Evolutionary conservation across 768 basidiomycete species (phyloP).

Genomic region (Strobilomyces echinocephalus): DNA sequence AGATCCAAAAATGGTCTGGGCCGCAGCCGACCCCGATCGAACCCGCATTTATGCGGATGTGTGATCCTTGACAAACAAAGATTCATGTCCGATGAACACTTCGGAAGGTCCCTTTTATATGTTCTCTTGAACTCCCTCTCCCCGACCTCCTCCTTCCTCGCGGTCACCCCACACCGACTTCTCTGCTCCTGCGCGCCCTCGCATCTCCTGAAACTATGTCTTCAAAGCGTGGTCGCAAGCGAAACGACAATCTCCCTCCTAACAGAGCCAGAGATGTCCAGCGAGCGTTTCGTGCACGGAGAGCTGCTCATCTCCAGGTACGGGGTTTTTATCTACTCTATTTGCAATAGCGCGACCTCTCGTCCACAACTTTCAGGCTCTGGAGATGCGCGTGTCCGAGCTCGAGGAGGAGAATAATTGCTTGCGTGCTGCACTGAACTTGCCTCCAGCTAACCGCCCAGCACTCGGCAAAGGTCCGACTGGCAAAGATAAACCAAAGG

Average conservation of each 20-base stretch:
- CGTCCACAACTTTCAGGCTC: constrained; percentile 46
- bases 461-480: constrained; percentile 81
- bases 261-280: constrained; percentile 82
- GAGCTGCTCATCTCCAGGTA: constrained; percentile 83
- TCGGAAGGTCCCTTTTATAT: constrained; percentile 37
- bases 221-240: constrained; percentile 82
- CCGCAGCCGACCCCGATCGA: constrained; percentile 36
- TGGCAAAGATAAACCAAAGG: constrained; percentile 75
- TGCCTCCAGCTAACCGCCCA: constrained; percentile 69
- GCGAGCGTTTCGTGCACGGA: constrained; percentile 81
- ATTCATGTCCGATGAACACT: constrained; percentile 31
- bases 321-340: constrained; percentile 31
- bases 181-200: constrained; percentile 6
- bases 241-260: constrained; percentile 60
- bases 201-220: constrained; percentile 48
- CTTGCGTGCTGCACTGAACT: constrained; percentile 64
- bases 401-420: constrained; percentile 80
- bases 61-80: constrained; percentile 33
- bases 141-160: constrained; percentile 29
- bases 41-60: constrained; percentile 32
- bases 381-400: constrained; percentile 76
- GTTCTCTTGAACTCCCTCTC: constrained; percentile 34
- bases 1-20: constrained; percentile 34
- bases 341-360: constrained; percentile 38
- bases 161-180: constrained; percentile 25